Evolutionary conservation across 2,329 filamentous ascomycete genomes (phyloP), one percentile per base, ranked within the genome.

Genomic region (Hypoxylon sp.): DNA sequence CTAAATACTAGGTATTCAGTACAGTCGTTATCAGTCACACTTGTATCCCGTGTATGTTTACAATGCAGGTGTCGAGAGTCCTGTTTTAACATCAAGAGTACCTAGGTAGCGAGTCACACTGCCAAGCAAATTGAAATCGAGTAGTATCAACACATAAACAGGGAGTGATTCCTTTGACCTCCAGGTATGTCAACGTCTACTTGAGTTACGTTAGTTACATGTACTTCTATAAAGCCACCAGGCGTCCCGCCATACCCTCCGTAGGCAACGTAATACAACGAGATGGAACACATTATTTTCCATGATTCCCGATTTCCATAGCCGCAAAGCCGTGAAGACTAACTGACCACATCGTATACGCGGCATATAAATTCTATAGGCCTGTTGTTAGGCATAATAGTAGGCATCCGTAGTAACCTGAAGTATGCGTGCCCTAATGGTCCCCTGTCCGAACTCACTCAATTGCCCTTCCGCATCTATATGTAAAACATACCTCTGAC

Each of bases 401-500:
- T 25, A 35, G 27, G 10, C 35, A 57, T 57, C 22, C 30, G 27
- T 33, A 31, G 30, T 57, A 48, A n/a, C 49, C 60, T 33, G 11
- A 44, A 55, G 30, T 22, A 50, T 58, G 46, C 14, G 22, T 48
- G 40, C 30, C 48, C 31, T 54, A 49, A 58, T 53, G 35, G 31
- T 14, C 35, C 51, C 30, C 64, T 44, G 51, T 48, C 51, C 42
- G 17, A 54, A 42, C 64, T 50, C 44, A 53, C 48, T 49, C 25
- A 44, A 27, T 55, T 37, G 44, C 35, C 44, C 64, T 57, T 56
- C 42, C 40, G 31, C 50, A 22, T 64, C 64, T 70, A 68, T 68
- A 61, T 54, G 67, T 61, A 44, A 33, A 22, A 31, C 27, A 17
- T 55, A 27, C 33, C 42, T 48, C 42, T 48, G 31, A 37, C 50